Evolutionary conservation across 176 grass and related monocot species (phyloP), one percentile per base, ranked within the genome.

Genomic region (Chloris gayana): DNA sequence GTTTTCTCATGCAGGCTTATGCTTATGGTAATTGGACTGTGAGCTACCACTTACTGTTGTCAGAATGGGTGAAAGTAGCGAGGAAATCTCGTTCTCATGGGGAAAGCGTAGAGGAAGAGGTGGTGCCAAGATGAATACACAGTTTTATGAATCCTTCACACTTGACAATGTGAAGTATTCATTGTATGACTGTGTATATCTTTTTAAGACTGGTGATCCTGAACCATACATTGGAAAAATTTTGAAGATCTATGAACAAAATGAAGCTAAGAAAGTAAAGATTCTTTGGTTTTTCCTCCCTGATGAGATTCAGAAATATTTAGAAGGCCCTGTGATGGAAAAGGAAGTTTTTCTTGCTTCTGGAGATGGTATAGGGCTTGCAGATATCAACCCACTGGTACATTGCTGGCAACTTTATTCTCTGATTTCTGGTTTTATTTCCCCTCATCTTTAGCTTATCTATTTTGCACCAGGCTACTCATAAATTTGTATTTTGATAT

Each of bases 281-380:
- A 88, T 94, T 81, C 66, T 94, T 78, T 94, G 92, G 92, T 94
- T 91, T 84, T 94, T 94, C 44, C 27, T 75, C 14, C 88, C 88
- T 37, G 42, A 84, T 77, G 92, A 94, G 72, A 85, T 94, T 26
- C 67, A 42, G 61, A 77, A 74, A 75, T 70, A 86, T 82, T 82
- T 94, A 62, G 54, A 19, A 46, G 86, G 66, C 29, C 59, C 80
- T 70, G 61, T 87, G 26, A 69, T 70, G 75, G 80, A 91, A 41
- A 94, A 91, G 6, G 91, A 94, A 74, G 81, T 94, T 58, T 94
- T 94, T 88, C 86, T 94, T 76, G 88, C 92, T 54, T 88, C 67
- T 42, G 92, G 92, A 51, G 72, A 88, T 61, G 92, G 88, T 62
- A 21, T 4, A 47, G 92, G 92, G 34, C 86, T 88, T 70, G 76